Evolutionary conservation across 2,329 filamentous ascomycete species (phyloP).

Genomic region (Fusarium musae): DNA sequence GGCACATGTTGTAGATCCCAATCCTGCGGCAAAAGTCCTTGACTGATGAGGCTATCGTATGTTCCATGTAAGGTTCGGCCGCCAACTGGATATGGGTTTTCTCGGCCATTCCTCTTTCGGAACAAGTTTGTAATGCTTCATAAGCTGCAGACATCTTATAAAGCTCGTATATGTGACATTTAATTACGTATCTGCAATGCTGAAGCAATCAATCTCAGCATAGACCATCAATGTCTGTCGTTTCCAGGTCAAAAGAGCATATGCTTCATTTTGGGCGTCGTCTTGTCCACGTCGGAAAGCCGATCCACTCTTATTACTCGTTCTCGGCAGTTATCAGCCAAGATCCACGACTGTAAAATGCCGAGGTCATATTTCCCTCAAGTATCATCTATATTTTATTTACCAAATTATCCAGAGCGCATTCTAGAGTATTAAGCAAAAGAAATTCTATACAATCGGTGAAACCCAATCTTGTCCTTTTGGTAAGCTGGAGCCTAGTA

Average conservation of each 20-base stretch:
- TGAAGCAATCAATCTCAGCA: background rate
- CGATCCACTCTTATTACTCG: background rate
- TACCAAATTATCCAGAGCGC: too few relatives aligned
- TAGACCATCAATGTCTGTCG: background rate
- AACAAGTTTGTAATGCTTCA: background rate
- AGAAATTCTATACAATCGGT: background rate
- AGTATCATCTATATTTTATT: too few relatives aligned
- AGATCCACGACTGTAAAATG: fast-evolving
- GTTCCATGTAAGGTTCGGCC: background rate
- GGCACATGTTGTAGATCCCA: background rate
- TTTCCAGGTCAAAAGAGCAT: background rate
- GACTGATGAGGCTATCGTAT: background rate
- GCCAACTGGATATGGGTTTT: background rate
- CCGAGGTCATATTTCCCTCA: too few relatives aligned
- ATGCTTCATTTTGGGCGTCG: background rate
- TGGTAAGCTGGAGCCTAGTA: background rate
- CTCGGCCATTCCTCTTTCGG: background rate
- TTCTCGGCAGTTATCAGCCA: fast-evolving
- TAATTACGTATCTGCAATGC: background rate
- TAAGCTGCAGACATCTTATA: background rate
- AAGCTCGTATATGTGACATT: background rate
- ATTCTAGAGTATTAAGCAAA: background rate
- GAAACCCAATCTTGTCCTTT: background rate
- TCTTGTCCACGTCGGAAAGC: background rate
- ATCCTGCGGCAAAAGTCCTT: background rate